Base-by-base conservation (phyloP, 2,329 filamentous ascomycete species). In the Chalaropsis ovoidea region DNA sequence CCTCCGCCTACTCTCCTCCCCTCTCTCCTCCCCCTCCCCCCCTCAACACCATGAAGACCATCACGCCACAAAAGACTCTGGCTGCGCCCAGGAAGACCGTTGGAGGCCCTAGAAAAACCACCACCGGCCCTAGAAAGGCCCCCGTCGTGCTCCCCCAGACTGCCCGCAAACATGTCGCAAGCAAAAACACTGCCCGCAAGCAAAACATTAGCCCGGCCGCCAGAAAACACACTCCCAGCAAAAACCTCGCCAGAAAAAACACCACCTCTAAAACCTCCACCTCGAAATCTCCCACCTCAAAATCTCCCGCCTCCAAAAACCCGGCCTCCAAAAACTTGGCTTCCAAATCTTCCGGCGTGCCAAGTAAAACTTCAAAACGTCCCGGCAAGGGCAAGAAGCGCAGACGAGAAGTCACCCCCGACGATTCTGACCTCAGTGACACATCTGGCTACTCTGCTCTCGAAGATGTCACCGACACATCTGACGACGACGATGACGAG, bases 381-480 rank as follows among this genome's bases (percentile, higher is more conserved):
- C 41, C 63, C 10, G 41, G 42, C n/a, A 63, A 65, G 52, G 60
- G 63, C 6, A 63, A 61, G 31, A 67, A 63, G 45, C 63, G 60
- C 22, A 45, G 61, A 22, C 31, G 58, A 58, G 39, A 58, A 17
- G 83, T 81, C 39, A 77, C 79, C 70, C 76, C 77, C 5, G 82
- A 81, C 5, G 82, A 82, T 2, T 83, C 82, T 10, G 82, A 82
- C 1, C 77, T 85, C 5, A 87, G 83, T 68, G 84, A 86, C 67
- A 88, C 90, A 67, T 84, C 81, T 64, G 86, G 84, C 65, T 90
- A 91, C 74, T 88, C 85, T 1, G 87, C 81, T 45, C 86, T 95
- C 67, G 88, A 93, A 72, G 84, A 90, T 62, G 87, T 95, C 68
- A 89, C 83, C 70, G 89, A 92, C 70, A 86, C 84, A 11, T 89